A percentile compares a stretch with the other conserved stretches of the same genome.
Conservation (phyloP, 169 alveolate genomes). For the Pseudocohnilembus persalinus region DNA sequence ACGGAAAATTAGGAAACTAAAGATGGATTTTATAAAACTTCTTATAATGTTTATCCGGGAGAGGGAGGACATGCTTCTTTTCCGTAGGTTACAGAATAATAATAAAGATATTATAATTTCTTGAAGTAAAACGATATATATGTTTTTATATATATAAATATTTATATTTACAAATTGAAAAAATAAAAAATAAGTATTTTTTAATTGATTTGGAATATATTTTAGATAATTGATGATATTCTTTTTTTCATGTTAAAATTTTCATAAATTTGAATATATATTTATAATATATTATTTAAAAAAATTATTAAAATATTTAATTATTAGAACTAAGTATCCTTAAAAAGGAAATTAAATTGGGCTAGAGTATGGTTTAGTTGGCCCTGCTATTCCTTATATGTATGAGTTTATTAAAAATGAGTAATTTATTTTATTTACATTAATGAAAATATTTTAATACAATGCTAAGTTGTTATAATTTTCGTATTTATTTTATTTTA, state of each 20-base stretch:
- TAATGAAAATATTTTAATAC: too few relatives aligned
- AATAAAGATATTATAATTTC: constrained; percentile 15
- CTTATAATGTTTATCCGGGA: constrained; percentile 23
- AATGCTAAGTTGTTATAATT: too few relatives aligned
- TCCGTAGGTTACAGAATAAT: constrained; percentile 2
- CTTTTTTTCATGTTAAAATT: too few relatives aligned
- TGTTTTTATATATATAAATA: background rate
- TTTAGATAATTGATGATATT: too few relatives aligned
- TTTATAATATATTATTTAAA: too few relatives aligned
- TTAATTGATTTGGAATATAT: too few relatives aligned
- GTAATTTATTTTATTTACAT: background rate
- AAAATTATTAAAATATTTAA: too few relatives aligned
- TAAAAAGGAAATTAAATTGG: constrained; percentile 12
- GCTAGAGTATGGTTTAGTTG: constrained; percentile 16
- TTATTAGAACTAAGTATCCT: background rate
- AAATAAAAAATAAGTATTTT: too few relatives aligned
- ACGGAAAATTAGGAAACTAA: background rate
- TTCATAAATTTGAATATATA: too few relatives aligned
- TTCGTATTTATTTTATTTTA: too few relatives aligned
- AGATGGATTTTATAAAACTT: background rate
- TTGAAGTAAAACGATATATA: constrained; percentile 1
- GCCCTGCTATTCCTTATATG: constrained; percentile 26
- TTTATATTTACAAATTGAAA: too few relatives aligned
- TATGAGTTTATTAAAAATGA: constrained; percentile 13
- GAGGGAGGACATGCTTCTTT: constrained; percentile 28